Evolutionary conservation across 2,329 filamentous ascomycete species (phyloP).

Genomic region (Paracoccidioides brasiliensis): DNA sequence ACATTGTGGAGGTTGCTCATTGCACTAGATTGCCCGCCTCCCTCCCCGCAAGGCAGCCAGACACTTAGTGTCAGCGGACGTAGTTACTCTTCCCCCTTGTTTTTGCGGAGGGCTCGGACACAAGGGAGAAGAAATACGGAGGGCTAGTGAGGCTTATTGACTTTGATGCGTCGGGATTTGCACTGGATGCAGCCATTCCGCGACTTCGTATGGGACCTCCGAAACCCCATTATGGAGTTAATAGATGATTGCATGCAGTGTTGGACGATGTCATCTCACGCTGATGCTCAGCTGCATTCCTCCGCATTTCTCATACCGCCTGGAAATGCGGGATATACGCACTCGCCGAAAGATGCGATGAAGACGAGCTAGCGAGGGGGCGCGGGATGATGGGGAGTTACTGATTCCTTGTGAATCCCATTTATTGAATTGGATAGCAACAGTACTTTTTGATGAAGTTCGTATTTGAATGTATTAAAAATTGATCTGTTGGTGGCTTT

Average conservation of each 20-base stretch:
- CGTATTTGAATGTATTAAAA: no score
- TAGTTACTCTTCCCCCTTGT: not conserved
- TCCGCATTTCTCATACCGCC: no score
- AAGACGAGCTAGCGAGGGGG: no score
- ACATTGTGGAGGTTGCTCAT: conserved; percentile 17
- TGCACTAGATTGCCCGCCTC: conserved; percentile 16
- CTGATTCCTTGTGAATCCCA: no score
- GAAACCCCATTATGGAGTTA: conserved; percentile 5
- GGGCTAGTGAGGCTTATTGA: not conserved
- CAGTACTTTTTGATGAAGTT: no score
- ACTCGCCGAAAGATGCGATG: no score
- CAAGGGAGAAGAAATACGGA: not conserved
- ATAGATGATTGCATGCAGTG: not conserved
- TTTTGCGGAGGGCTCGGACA: not conserved
- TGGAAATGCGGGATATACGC: no score
- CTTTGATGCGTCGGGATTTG: conserved; percentile 80
- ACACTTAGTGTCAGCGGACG: not conserved
- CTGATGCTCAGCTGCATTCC: not conserved
- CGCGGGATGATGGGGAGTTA: no score
- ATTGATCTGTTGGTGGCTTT: no score
- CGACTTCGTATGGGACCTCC: conserved; percentile 69
- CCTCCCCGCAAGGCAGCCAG: conserved; percentile 16
- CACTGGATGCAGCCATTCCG: conserved; percentile 96
- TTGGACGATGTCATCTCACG: not conserved
- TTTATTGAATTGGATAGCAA: no score